phyloP scores from a whole-genome alignment of 129 eudicot species.

The Flaveria brownii region DNA sequence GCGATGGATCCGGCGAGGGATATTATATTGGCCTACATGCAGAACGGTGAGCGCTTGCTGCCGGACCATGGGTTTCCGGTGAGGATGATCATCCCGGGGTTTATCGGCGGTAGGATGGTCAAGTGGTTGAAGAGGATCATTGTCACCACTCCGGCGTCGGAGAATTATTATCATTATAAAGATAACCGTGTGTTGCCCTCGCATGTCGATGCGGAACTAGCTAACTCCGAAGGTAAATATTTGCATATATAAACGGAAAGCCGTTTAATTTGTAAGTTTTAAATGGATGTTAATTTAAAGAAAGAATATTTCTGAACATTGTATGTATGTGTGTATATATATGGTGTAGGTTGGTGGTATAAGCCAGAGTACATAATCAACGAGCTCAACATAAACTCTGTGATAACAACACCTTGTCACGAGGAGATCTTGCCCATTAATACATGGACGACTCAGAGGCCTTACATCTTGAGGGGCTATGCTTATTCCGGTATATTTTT shows the following conservation, averaged over 20 bases:
- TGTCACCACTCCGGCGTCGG: slow-evolving; percentile 70
- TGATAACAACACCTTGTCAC: slow-evolving; percentile 93
- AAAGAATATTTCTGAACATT: background rate
- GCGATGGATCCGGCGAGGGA: slow-evolving; percentile 90
- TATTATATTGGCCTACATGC: slow-evolving; percentile 85
- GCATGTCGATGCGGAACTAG: slow-evolving; percentile 91
- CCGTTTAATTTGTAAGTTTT: background rate
- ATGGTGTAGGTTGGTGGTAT: slow-evolving; percentile 91
- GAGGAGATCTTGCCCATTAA: slow-evolving; percentile 91
- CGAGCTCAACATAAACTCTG: slow-evolving; percentile 94
- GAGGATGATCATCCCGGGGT: slow-evolving; percentile 86
- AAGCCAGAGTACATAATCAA: slow-evolving; percentile 85
- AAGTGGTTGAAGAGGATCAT: slow-evolving; percentile 87
- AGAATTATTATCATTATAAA: slow-evolving; percentile 73
- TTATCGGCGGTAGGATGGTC: slow-evolving; percentile 93
- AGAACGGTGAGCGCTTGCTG: slow-evolving; percentile 63
- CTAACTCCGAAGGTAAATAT: slow-evolving; percentile 85
- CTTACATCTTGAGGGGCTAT: slow-evolving; percentile 87
- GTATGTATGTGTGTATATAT: too few relatives aligned
- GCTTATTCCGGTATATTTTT: slow-evolving; percentile 71
- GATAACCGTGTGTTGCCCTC: slow-evolving; percentile 93
- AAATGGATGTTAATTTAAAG: background rate
- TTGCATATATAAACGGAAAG: too few relatives aligned
- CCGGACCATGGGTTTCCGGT: slow-evolving; percentile 97
- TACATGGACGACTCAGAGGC: slow-evolving; percentile 86